Evolutionary conservation across 805 yeast species (phyloP), one percentile per base, ranked within the genome.

Genomic region (Suhomyces sp.): DNA sequence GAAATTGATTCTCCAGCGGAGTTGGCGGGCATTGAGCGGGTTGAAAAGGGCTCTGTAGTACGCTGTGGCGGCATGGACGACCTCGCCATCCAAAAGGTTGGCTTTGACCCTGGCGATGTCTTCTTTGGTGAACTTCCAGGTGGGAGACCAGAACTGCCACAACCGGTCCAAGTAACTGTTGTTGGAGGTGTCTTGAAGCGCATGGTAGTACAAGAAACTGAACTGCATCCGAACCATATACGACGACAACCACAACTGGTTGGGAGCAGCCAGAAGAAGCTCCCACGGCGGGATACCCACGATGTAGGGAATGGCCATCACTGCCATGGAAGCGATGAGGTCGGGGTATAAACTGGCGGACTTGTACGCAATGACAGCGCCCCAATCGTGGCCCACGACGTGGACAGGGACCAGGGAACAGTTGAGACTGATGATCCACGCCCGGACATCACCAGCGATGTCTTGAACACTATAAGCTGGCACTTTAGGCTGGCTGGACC

Each of bases 331-430:
- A 2, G 62, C 45, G 13, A 67, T 42, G 27, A 52, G 31, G 4
- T 62, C 62, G 1, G 72, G 72, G 32, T 55, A 65, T 29, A 53
- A 32, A 14, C 52, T 43, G 3, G 69, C 63, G 3, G 65, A 47
- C 39, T 62, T 62, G 46, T 53, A 64, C 5, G 65, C 43, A 19
- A 58, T 54, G 13, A 63, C 44, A 7, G 72, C 70, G 14, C 72
- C 72, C 72, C 72, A 67, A 44, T 67, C 72, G 43, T 67, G 72
- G 16, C 71, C 71, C 11, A 67, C 54, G 23, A 67, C 37, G 42
- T 65, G 69, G 8, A 65, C 60, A 3, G 66, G 63, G 12, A 49
- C 40, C 9, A 35, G 27, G 9, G 31, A 28, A 14, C 35, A 33
- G 30, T 38, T 18, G 54, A 61, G 35, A 30, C 40, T 34, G 16